Conservation (phyloP, 129 eudicot species). For the Artemisia tridentata region DNA sequence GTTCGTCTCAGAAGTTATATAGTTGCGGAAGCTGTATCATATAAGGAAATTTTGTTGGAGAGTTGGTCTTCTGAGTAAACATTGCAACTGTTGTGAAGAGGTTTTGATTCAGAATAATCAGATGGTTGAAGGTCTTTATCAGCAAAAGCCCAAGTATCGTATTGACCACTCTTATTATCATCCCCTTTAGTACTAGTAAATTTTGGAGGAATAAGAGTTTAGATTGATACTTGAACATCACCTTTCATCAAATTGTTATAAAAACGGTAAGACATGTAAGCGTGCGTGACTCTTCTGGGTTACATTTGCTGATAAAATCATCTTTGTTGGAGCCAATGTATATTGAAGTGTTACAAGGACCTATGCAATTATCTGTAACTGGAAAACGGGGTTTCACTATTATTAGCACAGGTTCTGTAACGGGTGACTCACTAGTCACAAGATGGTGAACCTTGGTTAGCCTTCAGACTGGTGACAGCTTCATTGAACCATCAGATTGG, state of each 20-base stretch:
- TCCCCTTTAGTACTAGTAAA: conserved; percentile 10
- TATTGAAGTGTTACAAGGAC: neutral
- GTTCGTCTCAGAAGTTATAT: conserved; percentile 30
- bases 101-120: conserved; percentile 21
- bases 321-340: conserved; percentile 7
- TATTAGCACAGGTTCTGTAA: conserved; percentile 18
- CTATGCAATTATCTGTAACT: neutral
- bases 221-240: neutral
- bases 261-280: neutral
- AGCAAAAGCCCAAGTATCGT: conserved; percentile 16
- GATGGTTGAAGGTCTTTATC: conserved; percentile 15
- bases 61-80: conserved; percentile 21
- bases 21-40: conserved; percentile 28
- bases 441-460: conserved; percentile 18
- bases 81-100: conserved; percentile 6
- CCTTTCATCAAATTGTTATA: conserved; percentile 7
- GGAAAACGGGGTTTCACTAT: conserved; percentile 4
- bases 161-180: conserved; percentile 11
- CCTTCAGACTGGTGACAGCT: conserved; percentile 15
- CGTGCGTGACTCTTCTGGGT: conserved; percentile 12
- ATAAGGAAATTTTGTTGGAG: conserved; percentile 38
- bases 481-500: conserved; percentile 10
- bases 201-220: conserved; percentile 13
- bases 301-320: conserved; percentile 8
- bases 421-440: neutral